phyloP scores from a whole-genome alignment of 495 filamentous ascomycete genomes.

The Neurospora sp. region DNA sequence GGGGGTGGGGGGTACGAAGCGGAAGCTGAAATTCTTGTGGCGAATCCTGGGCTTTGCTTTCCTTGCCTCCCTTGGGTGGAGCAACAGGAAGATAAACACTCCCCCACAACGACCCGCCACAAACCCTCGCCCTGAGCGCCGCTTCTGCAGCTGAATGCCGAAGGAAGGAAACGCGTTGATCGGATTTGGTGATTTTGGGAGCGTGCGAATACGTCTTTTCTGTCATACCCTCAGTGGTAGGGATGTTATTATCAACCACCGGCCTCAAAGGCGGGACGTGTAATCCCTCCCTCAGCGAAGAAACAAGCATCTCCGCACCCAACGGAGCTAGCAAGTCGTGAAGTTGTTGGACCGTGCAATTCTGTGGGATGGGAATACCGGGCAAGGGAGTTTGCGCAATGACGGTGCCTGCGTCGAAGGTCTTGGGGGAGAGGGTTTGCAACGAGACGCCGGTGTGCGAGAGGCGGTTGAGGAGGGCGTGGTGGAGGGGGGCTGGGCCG shows the following conservation, averaged over 20 bases:
- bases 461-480: conserved; percentile 54
- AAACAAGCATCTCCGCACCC: conserved; percentile 53
- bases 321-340: conserved; percentile 32
- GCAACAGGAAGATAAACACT: not conserved
- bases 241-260: conserved; percentile 3
- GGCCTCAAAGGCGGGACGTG: conserved; percentile 54
- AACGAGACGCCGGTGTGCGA: conserved; percentile 61
- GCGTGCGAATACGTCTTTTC: conserved; percentile 13
- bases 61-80: not conserved
- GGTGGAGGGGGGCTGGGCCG: conserved; percentile 65
- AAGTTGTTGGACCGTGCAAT: conserved; percentile 11
- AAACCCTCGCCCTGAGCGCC: conserved; percentile 1
- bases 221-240: not conserved
- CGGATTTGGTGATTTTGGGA: conserved; percentile 27
- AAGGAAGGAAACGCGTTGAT: conserved; percentile 15
- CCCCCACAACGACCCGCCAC: conserved; percentile 18
- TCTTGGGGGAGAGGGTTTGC: conserved; percentile 66
- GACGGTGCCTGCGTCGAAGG: conserved; percentile 70
- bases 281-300: conserved; percentile 44
- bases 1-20: not conserved
- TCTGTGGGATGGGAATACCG: conserved; percentile 15
- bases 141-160: not conserved
- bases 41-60: too few relatives aligned
- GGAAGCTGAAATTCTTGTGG: not conserved
- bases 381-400: conserved; percentile 47